These are phyloP conservation scores for Ustilago trichophora DNA, from an alignment of 1,284 basidiomycete species.

Conservation along the genomic window DNA sequence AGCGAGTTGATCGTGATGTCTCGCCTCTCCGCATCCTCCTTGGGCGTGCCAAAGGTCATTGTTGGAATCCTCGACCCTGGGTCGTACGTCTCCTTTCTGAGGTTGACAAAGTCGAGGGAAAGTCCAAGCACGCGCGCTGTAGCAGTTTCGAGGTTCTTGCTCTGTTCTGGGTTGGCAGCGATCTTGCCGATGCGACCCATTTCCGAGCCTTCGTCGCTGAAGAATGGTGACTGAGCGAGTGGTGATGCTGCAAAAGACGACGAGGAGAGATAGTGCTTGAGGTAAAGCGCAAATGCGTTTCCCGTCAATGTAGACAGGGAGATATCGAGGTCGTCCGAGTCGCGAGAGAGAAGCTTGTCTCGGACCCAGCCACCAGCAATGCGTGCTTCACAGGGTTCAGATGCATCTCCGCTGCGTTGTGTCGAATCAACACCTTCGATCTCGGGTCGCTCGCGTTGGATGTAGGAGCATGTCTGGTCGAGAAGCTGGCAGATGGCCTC, in stretches of 20 bases:
- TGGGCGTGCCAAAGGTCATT: constrained; percentile 85
- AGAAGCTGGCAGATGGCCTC: constrained; percentile 56
- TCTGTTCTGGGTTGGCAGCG: constrained; percentile 94
- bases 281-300: constrained; percentile 82
- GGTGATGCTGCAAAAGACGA: constrained; percentile 56
- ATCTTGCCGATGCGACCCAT: constrained; percentile 75
- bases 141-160: constrained; percentile 96
- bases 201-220: constrained; percentile 27
- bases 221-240: constrained; percentile 69
- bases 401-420: constrained; percentile 29
- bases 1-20: constrained; percentile 96
- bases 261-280: constrained; percentile 76
- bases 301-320: constrained; percentile 88
- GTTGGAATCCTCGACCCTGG: constrained; percentile 87
- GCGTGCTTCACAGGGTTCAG: constrained; percentile 45
- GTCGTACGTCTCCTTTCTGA: constrained; percentile 89
- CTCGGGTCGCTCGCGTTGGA: constrained; percentile 38
- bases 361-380: constrained; percentile 92
- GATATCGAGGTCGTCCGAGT: constrained; percentile 93
- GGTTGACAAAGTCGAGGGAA: constrained; percentile 93
- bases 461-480: constrained; percentile 57
- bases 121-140: constrained; percentile 83
- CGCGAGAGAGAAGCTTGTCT: constrained; percentile 87
- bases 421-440: constrained; percentile 37
- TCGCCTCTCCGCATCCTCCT: constrained; percentile 87